These are phyloP conservation scores for Lyophyllum shimeji DNA, from an alignment of 768 basidiomycete species.

Conservation along the genomic window DNA sequence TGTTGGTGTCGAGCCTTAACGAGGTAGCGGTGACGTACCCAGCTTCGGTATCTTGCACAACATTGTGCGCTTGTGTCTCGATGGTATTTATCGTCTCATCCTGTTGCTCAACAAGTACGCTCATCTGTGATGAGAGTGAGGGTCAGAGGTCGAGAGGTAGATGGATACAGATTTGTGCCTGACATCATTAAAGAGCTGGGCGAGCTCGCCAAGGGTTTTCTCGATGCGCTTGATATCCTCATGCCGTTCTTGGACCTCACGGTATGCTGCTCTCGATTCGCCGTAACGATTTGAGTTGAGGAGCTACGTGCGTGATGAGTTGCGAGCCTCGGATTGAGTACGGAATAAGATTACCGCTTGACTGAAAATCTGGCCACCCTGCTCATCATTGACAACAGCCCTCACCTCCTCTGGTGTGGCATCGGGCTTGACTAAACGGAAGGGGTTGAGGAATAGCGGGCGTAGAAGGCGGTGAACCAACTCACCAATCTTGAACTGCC, in stretches of 20 bases:
- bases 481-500: constrained; percentile 85
- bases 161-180: constrained; percentile 22
- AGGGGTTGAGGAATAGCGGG: neutral
- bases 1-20: constrained; percentile 1
- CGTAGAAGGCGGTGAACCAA: constrained; percentile 1
- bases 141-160: neutral
- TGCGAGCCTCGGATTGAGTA: neutral
- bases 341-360: constrained; percentile 60
- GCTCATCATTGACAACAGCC: constrained; percentile 84
- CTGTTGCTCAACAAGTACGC: constrained; percentile 92
- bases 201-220: constrained; percentile 87
- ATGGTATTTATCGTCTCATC: constrained; percentile 85
- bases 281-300: constrained; percentile 91
- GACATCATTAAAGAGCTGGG: constrained; percentile 95
- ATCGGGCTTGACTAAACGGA: constrained; percentile 79
- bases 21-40: constrained; percentile 53
- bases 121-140: constrained; percentile 60
- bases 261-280: constrained; percentile 86
- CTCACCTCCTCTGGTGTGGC: constrained; percentile 87
- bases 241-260: constrained; percentile 96
- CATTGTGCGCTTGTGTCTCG: constrained; percentile 70
- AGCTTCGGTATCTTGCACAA: constrained; percentile 81
- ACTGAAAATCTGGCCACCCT: constrained; percentile 84
- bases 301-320: constrained; percentile 47
- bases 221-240: constrained; percentile 96